phyloP scores from a whole-genome alignment of 257 asterid genomes.

The Forsythia suspensa region DNA sequence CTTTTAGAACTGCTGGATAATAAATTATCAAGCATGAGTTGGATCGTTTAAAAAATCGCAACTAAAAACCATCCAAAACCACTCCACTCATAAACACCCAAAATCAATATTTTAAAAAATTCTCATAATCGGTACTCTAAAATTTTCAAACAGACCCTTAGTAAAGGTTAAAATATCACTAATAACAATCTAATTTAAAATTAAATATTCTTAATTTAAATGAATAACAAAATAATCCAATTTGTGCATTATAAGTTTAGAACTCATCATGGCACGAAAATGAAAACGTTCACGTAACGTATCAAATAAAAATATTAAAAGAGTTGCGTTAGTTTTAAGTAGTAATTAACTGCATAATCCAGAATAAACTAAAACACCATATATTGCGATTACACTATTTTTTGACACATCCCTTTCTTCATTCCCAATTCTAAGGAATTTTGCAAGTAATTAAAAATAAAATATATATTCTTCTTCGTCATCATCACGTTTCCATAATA shows the following conservation, averaged over 20 bases:
- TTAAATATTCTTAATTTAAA: neutral
- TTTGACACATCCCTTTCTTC: neutral
- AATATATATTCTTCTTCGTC: conserved; percentile 19
- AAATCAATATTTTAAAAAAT: too few relatives aligned
- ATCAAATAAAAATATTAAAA: neutral
- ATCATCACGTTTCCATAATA: conserved; percentile 30
- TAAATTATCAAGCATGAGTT: too few relatives aligned
- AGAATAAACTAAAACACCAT: neutral
- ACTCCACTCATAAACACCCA: too few relatives aligned
- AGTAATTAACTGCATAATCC: neutral
- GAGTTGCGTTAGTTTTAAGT: neutral
- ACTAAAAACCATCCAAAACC: too few relatives aligned
- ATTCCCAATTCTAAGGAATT: conserved; percentile 11
- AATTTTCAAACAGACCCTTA: too few relatives aligned
- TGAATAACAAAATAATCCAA: neutral
- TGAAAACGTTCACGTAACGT: neutral
- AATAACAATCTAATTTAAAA: too few relatives aligned
- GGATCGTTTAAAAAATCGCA: too few relatives aligned
- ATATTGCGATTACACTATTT: neutral
- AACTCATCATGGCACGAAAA: neutral
- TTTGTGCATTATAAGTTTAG: neutral
- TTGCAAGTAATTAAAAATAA: neutral
- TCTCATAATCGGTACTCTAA: too few relatives aligned
- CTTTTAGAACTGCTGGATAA: too few relatives aligned
- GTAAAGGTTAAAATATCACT: too few relatives aligned